Conservation (phyloP, 805 yeast genomes). For the Candida maltosa region DNA sequence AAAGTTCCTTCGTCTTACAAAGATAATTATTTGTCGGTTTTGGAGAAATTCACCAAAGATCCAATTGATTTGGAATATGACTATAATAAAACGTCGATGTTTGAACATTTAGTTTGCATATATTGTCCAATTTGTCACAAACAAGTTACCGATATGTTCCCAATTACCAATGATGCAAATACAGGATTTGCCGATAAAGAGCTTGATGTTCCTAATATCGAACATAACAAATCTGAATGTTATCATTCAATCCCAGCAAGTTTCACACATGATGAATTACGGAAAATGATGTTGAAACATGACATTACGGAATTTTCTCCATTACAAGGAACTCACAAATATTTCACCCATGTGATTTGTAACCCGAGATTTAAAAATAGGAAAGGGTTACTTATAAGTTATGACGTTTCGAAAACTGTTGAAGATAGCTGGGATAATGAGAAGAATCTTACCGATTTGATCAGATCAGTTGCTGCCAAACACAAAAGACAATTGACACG, state of each 20-base stretch:
- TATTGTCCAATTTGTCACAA: slow-evolving; percentile 14
- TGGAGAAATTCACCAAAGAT: not conserved
- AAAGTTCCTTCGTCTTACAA: slow-evolving; percentile 1
- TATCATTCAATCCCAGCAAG: slow-evolving; percentile 10
- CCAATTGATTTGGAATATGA: slow-evolving; percentile 5
- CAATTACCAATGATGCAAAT: slow-evolving; percentile 8
- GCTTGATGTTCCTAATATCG: too few species aligned
- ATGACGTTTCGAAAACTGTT: not conserved
- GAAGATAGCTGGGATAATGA: not conserved
- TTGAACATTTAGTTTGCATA: slow-evolving; percentile 7
- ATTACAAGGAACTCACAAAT: slow-evolving; percentile 8
- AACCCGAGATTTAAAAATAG: not conserved
- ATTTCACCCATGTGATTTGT: slow-evolving; percentile 4
- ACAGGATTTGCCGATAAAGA: slow-evolving; percentile 6
- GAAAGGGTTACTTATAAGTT: not conserved
- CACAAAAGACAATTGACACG: not conserved
- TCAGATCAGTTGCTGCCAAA: not conserved
- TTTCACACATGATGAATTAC: slow-evolving; percentile 18
- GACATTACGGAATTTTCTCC: too few species aligned
- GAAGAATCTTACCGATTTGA: not conserved
- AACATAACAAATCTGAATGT: too few species aligned
- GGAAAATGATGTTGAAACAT: slow-evolving; percentile 16
- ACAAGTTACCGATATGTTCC: slow-evolving; percentile 3
- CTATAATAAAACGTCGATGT: slow-evolving; percentile 1
- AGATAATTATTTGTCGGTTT: not conserved